Evolutionary conservation across 148 eudicot genomes (phyloP).

Genomic region (Chenopodium formosanum): DNA sequence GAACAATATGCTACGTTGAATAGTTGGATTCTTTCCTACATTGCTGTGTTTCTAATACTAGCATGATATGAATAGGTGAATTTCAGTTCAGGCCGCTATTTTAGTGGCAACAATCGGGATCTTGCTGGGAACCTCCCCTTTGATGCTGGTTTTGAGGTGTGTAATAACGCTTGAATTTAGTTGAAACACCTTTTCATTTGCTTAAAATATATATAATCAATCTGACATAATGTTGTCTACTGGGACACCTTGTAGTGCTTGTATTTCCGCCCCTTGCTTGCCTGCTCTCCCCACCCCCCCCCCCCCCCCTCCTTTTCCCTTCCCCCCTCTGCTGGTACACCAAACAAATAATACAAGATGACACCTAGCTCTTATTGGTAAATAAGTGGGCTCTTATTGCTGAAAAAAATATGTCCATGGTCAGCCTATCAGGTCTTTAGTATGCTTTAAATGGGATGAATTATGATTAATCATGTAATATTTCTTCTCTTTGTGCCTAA

Average conservation of each 20-base stretch:
- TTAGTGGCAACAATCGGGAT: constrained; percentile 54
- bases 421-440: not conserved
- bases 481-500: not conserved
- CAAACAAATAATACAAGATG: not conserved
- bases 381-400: not conserved
- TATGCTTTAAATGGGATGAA: not conserved
- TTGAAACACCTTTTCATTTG: not conserved
- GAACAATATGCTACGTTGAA: not conserved
- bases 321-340: not conserved
- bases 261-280: not conserved
- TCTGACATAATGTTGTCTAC: not conserved
- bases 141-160: constrained; percentile 96
- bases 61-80: constrained; percentile 59
- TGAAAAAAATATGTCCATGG: not conserved
- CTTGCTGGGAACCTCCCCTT: constrained; percentile 63
- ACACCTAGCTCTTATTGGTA: not conserved
- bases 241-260: not conserved
- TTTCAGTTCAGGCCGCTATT: constrained; percentile 91
- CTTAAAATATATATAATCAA: not conserved
- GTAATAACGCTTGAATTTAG: constrained; percentile 2
- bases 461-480: not conserved
- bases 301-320: no score
- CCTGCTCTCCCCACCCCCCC: not conserved
- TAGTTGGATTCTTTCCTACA: not conserved
- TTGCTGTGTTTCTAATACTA: constrained; percentile 26